Base-by-base conservation (phyloP, 805 yeast genomes). In the Starmerella lactis-condensi region DNA sequence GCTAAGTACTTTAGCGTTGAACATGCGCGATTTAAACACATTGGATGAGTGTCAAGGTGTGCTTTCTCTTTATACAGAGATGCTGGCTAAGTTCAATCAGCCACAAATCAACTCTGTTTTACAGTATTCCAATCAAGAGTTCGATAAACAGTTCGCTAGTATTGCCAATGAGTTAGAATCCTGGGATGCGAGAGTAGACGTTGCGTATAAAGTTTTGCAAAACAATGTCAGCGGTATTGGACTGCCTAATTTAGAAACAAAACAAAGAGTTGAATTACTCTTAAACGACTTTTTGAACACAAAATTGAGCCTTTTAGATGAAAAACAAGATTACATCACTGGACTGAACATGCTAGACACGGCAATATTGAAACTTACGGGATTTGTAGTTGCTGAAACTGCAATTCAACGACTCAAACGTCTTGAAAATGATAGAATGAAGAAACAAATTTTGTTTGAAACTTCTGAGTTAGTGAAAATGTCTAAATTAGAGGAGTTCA, bases 31-130 rank as follows among this genome's bases (percentile, higher is more conserved):
- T 41, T 67, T 4, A 66, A 65, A 32, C 56, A 57, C 28, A 63
- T 68, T 12, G 54, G 64, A 66, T 41, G 69, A 69, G 33, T 63
- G 79, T 4, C 65, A 62, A 45, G 70, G 68, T 33, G 57, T 79
- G 17, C 53, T 85, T 19, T 72, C 65, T 22, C 57, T 85, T 36
- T 85, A 85, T 52, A 53, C 60, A 42, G 26, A 46, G 6, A 79
- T 81, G 77, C 75, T 72, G 45, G 46, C 60, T 30, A 66, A 71
- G 51, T 43, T 53, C 48, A 41, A 42, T 16, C 41, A 45, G 14
- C 50, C 55, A 4, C 46, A 50, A 12, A 31, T 46, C 28, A 45
- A 35, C 37, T 40, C 29, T 13, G 40, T 41, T 23, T 47, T 35
- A 24, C 46, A n/a, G 34, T 42, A 13, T 38, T 63, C 46, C 50